Conservation (phyloP, 78 protist genomes). For the Protostelium mycophagum region DNA sequence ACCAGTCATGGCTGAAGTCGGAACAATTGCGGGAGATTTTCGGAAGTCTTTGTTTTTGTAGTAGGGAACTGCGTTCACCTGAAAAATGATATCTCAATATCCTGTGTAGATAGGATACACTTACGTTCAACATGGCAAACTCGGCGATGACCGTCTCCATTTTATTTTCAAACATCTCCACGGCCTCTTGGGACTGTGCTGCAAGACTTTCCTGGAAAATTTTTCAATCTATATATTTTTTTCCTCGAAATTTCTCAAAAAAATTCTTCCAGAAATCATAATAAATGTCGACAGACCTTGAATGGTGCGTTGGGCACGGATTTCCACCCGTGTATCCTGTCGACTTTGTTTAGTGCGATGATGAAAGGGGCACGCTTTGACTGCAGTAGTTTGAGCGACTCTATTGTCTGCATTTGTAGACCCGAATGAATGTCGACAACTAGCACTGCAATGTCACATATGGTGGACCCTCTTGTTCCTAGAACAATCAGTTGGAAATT, state of each 20-base stretch:
- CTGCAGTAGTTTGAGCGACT: constrained; percentile 90
- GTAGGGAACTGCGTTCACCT: constrained; percentile 88
- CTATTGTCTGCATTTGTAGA: constrained; percentile 89
- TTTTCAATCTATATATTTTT: too few species aligned
- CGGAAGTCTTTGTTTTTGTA: constrained; percentile 65
- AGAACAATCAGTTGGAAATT: too few species aligned
- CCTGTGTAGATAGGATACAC: background rate
- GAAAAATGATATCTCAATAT: background rate
- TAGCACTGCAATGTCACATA: constrained; percentile 97
- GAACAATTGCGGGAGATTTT: constrained; percentile 84
- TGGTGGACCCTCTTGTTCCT: constrained; percentile 93
- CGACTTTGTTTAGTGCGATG: constrained; percentile 99
- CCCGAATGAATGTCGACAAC: constrained; percentile 98
- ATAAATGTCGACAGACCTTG: background rate
- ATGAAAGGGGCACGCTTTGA: constrained; percentile 93
- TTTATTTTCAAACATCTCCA: constrained; percentile 71
- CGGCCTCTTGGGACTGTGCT: constrained; percentile 40
- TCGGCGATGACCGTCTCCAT: constrained; percentile 22
- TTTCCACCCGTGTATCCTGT: constrained; percentile 92
- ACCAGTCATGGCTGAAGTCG: constrained; percentile 98
- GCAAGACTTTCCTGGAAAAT: constrained; percentile 36
- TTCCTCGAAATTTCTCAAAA: too few species aligned
- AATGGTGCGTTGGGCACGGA: constrained; percentile 40
- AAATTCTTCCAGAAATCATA: too few species aligned
- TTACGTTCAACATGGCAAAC: constrained; percentile 59